A percentile compares a stretch with the other conserved stretches of the same genome.
Conservation (phyloP, 805 yeast species). For the Lipomyces yamanashiensis region DNA sequence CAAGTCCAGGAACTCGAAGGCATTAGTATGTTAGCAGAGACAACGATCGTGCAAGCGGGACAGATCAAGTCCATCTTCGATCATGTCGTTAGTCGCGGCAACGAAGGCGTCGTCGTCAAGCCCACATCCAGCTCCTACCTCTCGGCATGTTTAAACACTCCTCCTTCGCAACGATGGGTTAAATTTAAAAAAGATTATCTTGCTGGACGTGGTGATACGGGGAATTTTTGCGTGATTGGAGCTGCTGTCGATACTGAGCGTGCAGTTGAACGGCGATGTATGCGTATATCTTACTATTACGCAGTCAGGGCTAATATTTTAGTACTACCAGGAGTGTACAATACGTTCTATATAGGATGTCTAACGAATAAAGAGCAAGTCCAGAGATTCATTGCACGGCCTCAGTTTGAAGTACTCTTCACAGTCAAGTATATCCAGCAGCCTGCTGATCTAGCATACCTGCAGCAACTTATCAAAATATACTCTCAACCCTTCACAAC, state of each 20-base stretch:
- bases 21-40: conserved; percentile 1
- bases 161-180: conserved; percentile 15
- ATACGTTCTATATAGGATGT: conserved; percentile 25
- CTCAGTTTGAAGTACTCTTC: conserved; percentile 20
- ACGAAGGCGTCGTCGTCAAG: conserved; percentile 29
- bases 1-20: conserved; percentile 17
- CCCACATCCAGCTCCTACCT: conserved; percentile 11
- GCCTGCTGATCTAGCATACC: neutral
- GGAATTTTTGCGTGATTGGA: conserved; percentile 29
- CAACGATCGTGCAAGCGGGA: neutral
- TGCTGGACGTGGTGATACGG: conserved; percentile 27
- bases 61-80: conserved; percentile 8
- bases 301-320: neutral
- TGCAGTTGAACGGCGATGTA: conserved; percentile 16
- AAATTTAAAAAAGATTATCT: conserved; percentile 29
- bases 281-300: neutral
- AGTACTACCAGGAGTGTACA: conserved; percentile 11
- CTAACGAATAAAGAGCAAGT: conserved; percentile 18
- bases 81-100: neutral
- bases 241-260: conserved; percentile 22
- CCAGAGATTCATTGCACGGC: conserved; percentile 14
- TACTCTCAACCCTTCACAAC: neutral
- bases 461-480: conserved; percentile 3
- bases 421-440: conserved; percentile 15
- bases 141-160: conserved; percentile 11